A percentile compares a stretch with the other conserved stretches of the same genome.
Evolutionary conservation across 148 eudicot species (phyloP).

Genomic region (Beta vulgaris): DNA sequence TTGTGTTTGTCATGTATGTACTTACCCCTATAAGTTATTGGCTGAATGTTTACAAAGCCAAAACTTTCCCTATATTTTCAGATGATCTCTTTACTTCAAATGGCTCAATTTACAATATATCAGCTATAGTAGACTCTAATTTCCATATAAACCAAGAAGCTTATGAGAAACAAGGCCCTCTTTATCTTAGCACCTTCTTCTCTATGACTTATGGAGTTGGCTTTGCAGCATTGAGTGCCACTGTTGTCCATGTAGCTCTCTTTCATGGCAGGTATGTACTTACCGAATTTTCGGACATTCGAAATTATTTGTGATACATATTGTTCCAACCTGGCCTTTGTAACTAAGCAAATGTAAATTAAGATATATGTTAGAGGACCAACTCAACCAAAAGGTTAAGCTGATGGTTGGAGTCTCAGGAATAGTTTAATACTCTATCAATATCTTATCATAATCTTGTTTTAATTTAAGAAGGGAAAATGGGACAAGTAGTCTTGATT

Average conservation of each 20-base stretch:
- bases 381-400: too few relatives aligned
- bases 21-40: slow-evolving; percentile 80
- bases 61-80: slow-evolving; percentile 87
- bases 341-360: too few relatives aligned
- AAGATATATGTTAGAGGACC: too few relatives aligned
- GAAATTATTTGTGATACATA: too few relatives aligned
- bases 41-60: slow-evolving; percentile 75
- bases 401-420: too few relatives aligned
- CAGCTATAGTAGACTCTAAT: slow-evolving; percentile 67
- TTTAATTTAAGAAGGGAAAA: too few relatives aligned
- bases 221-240: slow-evolving; percentile 84
- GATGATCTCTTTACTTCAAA: slow-evolving; percentile 47
- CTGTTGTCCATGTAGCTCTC: slow-evolving; percentile 70
- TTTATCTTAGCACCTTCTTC: slow-evolving; percentile 84
- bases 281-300: too few relatives aligned
- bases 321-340: too few relatives aligned
- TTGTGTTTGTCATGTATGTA: slow-evolving; percentile 73
- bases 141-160: slow-evolving; percentile 70
- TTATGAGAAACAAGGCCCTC: slow-evolving; percentile 66
- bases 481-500: too few relatives aligned
- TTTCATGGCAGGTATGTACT: slow-evolving; percentile 84
- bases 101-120: slow-evolving; percentile 68
- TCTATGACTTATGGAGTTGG: slow-evolving; percentile 98
- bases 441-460: too few relatives aligned
- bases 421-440: too few relatives aligned